Conservation (phyloP, 495 filamentous ascomycete species). For the Pyronema domesticum region DNA sequence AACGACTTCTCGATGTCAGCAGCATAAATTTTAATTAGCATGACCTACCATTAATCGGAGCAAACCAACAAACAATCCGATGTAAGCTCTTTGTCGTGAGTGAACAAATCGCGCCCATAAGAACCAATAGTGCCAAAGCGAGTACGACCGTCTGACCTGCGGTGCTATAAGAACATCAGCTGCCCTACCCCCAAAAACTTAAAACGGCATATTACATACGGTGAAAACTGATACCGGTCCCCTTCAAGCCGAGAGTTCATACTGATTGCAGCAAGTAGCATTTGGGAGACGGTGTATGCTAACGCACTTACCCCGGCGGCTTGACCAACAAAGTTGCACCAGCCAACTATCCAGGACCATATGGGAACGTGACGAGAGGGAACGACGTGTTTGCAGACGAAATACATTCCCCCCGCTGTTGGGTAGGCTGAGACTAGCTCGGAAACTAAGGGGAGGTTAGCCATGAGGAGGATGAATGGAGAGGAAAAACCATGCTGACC, state of each 20-base stretch:
- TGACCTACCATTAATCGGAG: slow-evolving; percentile 47
- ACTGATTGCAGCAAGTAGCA: slow-evolving; percentile 38
- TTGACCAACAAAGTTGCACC: slow-evolving; percentile 45
- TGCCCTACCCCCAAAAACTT: not conserved
- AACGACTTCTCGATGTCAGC: slow-evolving; percentile 26
- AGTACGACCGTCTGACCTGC: slow-evolving; percentile 45
- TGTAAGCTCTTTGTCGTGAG: slow-evolving; percentile 47
- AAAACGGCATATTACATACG: slow-evolving; percentile 24
- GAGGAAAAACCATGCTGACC: slow-evolving; percentile 22
- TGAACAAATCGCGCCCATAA: slow-evolving; percentile 47
- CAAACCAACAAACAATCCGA: slow-evolving; percentile 50
- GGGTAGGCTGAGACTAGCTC: slow-evolving; percentile 47
- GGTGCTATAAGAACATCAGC: slow-evolving; percentile 29
- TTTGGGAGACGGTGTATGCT: slow-evolving; percentile 40
- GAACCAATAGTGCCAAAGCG: slow-evolving; percentile 37
- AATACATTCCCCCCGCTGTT: slow-evolving; percentile 48
- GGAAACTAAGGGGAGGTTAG: slow-evolving; percentile 27
- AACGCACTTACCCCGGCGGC: slow-evolving; percentile 41
- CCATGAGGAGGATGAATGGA: not conserved
- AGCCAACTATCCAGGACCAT: slow-evolving; percentile 44
- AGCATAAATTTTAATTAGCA: not conserved
- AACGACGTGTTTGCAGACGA: slow-evolving; percentile 44
- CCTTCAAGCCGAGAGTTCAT: slow-evolving; percentile 38
- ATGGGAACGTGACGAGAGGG: slow-evolving; percentile 38
- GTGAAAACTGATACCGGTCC: slow-evolving; percentile 29